Base-by-base conservation (phyloP, 2,329 filamentous ascomycete species). In the Colletotrichum neosansevieriae region DNA sequence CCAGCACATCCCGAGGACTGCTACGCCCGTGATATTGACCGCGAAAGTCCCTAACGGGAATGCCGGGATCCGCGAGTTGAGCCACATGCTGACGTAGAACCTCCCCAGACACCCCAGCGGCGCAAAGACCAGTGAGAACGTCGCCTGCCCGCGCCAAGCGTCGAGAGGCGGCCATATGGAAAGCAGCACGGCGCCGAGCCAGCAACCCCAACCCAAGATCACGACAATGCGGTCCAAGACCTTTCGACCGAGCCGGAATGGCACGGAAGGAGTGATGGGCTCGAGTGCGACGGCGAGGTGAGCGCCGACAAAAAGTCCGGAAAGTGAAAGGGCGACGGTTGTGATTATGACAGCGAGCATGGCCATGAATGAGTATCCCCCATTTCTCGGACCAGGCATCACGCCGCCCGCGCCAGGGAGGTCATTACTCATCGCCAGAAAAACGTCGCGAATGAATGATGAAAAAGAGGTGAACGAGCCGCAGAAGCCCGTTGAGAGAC, bases 391-490 rank as follows among this genome's bases (percentile, higher is more conserved):
- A 19, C 80, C 79, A 0, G 78, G 76, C 1, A 78, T 75, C 10
- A 79, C 81, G 2, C 56, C 50, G 9, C 50, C 67, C 1, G 63
- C 19, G 0, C 44, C 36, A 0, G 86, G 83, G 11, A 97, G 80
- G 71, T 91, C 86, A 75, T 97, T 96, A 4, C 92, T 90, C 17
- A 97, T 80, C 0, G 93, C 91, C 21, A 97, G 85, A 76, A 97
- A 97, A 13, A 86, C 80, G 74, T 97, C 94, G 6, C 92, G 87
- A 53, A 94, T 90, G 76, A 97, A 97, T 19, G 91, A 89, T 0
- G 94, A 97, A 79, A 97, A 97, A 10, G 92, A 94, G 0, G 94
- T 98, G 75, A 96, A 93, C 72, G 92, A 94, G 70, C 95, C 93
- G 74, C 94, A 97, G 78, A 96, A 96, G 11, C 92, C 95, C 0